phyloP scores from a whole-genome alignment of 2,329 filamentous ascomycete genomes.

The Claviceps quebecensis region DNA sequence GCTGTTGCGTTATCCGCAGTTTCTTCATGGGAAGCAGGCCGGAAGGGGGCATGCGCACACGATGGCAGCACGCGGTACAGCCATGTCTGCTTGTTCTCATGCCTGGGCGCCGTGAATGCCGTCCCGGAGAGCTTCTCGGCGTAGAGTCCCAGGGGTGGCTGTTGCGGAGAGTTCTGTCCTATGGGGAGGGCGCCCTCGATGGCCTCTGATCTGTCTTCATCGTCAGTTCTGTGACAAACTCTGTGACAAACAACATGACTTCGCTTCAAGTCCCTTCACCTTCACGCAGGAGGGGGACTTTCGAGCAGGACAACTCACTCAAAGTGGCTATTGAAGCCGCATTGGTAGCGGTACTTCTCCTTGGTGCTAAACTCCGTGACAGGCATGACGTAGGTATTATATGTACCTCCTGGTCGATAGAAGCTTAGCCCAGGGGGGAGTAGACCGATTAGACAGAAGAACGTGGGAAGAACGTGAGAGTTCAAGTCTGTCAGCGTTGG shows the following conservation, averaged over 20 bases:
- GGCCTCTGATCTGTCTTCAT: slow-evolving; percentile 51
- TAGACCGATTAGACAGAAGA: too few species aligned
- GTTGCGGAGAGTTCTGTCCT: slow-evolving; percentile 70
- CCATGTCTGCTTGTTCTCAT: slow-evolving; percentile 59
- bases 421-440: background rate
- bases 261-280: too few species aligned
- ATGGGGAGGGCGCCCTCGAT: slow-evolving; percentile 59
- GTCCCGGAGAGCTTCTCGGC: slow-evolving; percentile 66
- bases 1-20: slow-evolving; percentile 4
- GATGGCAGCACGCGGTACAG: slow-evolving; percentile 57
- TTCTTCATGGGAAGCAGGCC: slow-evolving; percentile 23
- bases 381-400: slow-evolving; percentile 27
- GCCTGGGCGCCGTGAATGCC: slow-evolving; percentile 54
- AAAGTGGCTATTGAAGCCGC: slow-evolving; percentile 64
- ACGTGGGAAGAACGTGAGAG: too few species aligned
- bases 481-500: too few species aligned
- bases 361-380: slow-evolving; percentile 32
- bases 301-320: slow-evolving; percentile 40
- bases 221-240: background rate
- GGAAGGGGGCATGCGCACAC: slow-evolving; percentile 44
- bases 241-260: background rate
- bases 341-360: slow-evolving; percentile 59
- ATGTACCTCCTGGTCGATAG: background rate
- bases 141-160: slow-evolving; percentile 64
- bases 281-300: background rate